Evolutionary conservation across 1,284 basidiomycete species (phyloP).

Genomic region (Ceratobasidium sp.): DNA sequence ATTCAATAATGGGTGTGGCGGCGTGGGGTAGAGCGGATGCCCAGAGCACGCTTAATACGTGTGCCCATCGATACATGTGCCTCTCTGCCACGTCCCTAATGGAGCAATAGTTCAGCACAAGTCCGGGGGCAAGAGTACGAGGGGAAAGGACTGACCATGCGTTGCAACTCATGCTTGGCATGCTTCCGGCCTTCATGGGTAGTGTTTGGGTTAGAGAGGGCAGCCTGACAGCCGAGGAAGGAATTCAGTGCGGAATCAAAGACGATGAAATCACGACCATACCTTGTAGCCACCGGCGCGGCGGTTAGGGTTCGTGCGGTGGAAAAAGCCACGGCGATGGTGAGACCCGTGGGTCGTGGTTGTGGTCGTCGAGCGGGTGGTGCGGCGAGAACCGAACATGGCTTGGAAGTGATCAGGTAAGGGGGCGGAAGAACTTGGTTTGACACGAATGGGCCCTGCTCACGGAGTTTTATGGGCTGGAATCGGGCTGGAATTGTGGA

Average conservation of each 20-base stretch:
- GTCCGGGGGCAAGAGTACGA: neutral
- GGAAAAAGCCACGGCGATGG: conserved; percentile 45
- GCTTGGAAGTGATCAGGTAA: conserved; percentile 4
- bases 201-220: conserved; percentile 50
- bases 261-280: neutral
- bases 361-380: conserved; percentile 36
- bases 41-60: conserved; percentile 46
- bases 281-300: conserved; percentile 50
- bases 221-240: conserved; percentile 41
- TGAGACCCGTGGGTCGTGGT: conserved; percentile 27
- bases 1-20: conserved; percentile 36
- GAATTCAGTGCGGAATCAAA: neutral
- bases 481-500: neutral
- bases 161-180: conserved; percentile 49
- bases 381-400: conserved; percentile 43
- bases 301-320: conserved; percentile 46
- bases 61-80: conserved; percentile 47
- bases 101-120: neutral
- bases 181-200: conserved; percentile 49
- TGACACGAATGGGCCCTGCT: neutral
- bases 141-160: conserved; percentile 34
- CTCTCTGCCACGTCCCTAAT: conserved; percentile 41
- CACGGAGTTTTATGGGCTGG: neutral
- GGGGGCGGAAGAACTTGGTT: neutral
- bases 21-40: conserved; percentile 46